Base-by-base conservation (phyloP, 192 early-diverging fungal genomes). In the Coemansia sp. region DNA sequence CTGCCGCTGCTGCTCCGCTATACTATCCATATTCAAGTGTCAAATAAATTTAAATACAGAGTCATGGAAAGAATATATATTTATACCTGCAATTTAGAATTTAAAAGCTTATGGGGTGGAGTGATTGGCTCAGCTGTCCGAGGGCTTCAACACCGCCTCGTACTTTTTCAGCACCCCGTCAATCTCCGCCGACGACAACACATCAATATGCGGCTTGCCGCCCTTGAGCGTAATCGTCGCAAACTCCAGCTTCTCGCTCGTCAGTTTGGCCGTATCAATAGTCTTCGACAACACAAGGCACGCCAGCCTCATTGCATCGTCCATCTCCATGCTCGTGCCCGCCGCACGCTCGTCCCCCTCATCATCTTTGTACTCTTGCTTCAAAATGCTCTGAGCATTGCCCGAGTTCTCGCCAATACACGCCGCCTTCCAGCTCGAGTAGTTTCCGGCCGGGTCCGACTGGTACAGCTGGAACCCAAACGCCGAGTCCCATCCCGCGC, bases 391-490 rank as follows among this genome's bases (percentile, higher is more conserved):
- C 68, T 93, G 91, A 2, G 94, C 95, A 52, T 90, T 93, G 12
- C 91, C 85, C 45, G 89, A 90, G 83, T 97, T 99, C 38, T 93
- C 92, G 37, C 97, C 97, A 73, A 99, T 96, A 81, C 94, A 95
- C 38, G 92, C 94, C 6, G 97, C 95, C 76, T 96, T 98, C 97
- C 97, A 99, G 56, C 96, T 96, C 71, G 90, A 88, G 81, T 98
- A 99, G 85, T 99, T 99, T 57, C 97, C 97, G 2, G 94, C 94
- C 0, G 97, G 97, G 82, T 99, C 97, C 17, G 94, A 96, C 77
- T 94, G 93, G 75, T 98, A 98, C 32, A 99, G 87, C 79, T 98
- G 97, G 86, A 98, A 96, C 12, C 95, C 96, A 69, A 84, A 79
- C 48, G 91, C 85, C 24, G 89, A 74, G 73, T 98, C 97, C 80